Evolutionary conservation across 1,284 basidiomycete species (phyloP), one percentile per base, ranked within the genome.

Genomic region (Vanrija pseudolonga): DNA sequence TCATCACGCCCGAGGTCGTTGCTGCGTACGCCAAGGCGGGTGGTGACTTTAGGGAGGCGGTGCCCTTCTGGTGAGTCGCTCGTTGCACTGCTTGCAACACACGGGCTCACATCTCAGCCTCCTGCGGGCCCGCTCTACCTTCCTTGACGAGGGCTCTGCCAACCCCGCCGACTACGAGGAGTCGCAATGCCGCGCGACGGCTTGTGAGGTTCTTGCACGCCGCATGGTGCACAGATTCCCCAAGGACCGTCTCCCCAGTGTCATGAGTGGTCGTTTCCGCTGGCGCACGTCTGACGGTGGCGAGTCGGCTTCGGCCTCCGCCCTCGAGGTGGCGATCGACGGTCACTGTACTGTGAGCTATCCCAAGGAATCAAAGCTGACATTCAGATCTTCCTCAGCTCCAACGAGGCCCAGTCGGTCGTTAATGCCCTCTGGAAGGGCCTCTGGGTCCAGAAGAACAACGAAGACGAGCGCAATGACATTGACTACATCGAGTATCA

Each of bases 191-290:
- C 82, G 92, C 86, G 90, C 87, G 44, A 81, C 82, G 28, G 88
- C 92, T 3, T 95, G 92, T 66, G 92, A 96, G 74, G 87, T 90
- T 2, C 78, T 96, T 17, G 93, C 93, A 4, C 83, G 91, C 48
- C 80, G 86, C 54, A 85, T 94, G 48, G 81, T 93, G 11, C 89
- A 92, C 69, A 73, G 80, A 39, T 72, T 84, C 11, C 78, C 85
- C 0, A 77, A 79, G 6, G 88, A 90, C 48, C 81, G 81, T 49
- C 74, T 90, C 23, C 80, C 82, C 48, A 76, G 79, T 3, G 82
- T 91, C 62, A 86, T 94, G 84, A 74, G 69, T 40, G 85, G 84
- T 6, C 82, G 93, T 1, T 93, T 85, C 75, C 81, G 82, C 48
- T 85, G 87, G 66, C 76, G 80, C 45, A 85, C 91, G 69, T 67